These are phyloP conservation scores for Hymenoscyphus repandus DNA, from an alignment of 2,329 filamentous ascomycete species.

Conservation along the genomic window DNA sequence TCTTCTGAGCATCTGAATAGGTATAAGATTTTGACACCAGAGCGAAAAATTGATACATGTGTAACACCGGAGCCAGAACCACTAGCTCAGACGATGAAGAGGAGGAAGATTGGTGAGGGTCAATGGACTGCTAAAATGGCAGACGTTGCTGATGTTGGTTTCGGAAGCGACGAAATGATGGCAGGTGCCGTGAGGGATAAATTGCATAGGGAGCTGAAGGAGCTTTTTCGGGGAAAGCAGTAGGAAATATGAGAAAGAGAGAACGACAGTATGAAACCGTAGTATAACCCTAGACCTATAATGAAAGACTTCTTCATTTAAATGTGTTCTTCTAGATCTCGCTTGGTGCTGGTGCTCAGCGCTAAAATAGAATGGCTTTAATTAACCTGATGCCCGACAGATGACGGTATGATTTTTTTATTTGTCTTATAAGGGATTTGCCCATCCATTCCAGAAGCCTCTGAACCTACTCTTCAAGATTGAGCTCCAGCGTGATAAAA, in stretches of 20 bases:
- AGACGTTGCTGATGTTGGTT: not conserved
- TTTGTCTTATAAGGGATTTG: not conserved
- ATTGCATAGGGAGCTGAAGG: conserved; percentile 21
- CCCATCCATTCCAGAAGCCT: not conserved
- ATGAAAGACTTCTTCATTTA: too few relatives aligned
- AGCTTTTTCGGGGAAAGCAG: conserved; percentile 20
- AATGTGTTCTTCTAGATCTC: too few relatives aligned
- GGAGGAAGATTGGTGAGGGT: not conserved
- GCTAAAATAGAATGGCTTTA: not conserved
- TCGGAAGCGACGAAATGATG: conserved; percentile 3
- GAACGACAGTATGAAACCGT: not conserved
- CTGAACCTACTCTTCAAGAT: too few relatives aligned
- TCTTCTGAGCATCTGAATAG: conserved; percentile 19
- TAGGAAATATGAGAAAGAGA: not conserved
- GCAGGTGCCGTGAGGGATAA: conserved; percentile 9
- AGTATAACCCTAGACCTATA: too few relatives aligned
- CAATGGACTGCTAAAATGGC: not conserved
- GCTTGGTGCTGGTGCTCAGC: too few relatives aligned
- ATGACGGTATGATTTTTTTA: not conserved
- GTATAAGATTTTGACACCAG: conserved; percentile 13
- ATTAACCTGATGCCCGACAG: not conserved
- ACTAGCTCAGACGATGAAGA: not conserved
- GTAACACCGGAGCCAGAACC: not conserved
- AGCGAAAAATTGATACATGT: not conserved
- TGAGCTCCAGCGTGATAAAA: too few relatives aligned